Percentiles rank a stretch among this genome's conserved stretches.
phyloP scores from a whole-genome alignment of 257 asterid species.

The Penstemon davidsonii region DNA sequence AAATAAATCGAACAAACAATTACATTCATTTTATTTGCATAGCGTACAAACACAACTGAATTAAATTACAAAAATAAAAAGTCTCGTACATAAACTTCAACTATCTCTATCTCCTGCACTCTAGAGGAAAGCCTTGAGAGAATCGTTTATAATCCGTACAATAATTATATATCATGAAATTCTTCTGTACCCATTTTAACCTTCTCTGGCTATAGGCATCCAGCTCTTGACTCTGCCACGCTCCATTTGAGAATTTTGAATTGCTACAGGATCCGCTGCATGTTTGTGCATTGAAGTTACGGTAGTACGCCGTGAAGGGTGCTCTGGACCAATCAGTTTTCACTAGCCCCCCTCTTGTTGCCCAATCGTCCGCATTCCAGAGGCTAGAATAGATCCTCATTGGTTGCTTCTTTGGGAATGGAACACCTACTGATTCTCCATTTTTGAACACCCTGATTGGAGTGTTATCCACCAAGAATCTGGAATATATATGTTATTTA shows the following conservation, averaged over 20 bases:
- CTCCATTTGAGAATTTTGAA: constrained; percentile 41
- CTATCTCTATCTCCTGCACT: constrained; percentile 43
- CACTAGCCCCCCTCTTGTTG: constrained; percentile 79
- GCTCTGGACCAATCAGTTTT: constrained; percentile 84
- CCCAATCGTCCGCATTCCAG: constrained; percentile 94
- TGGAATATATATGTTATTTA: constrained; percentile 29
- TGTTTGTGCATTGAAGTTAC: constrained; percentile 61
- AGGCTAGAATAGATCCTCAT: constrained; percentile 88
- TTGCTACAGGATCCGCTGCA: constrained; percentile 33
- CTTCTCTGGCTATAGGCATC: constrained; percentile 71
- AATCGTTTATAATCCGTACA: constrained; percentile 66
- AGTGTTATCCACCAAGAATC: constrained; percentile 79
- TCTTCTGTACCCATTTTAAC: constrained; percentile 87
- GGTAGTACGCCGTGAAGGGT: constrained; percentile 77
- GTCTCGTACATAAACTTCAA: constrained; percentile 18
- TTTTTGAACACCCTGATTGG: constrained; percentile 78
- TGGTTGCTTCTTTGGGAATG: constrained; percentile 72
- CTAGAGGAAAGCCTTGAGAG: constrained; percentile 63
- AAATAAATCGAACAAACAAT: neutral
- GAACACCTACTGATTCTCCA: constrained; percentile 65
- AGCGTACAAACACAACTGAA: neutral
- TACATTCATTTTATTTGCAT: constrained; percentile 15
- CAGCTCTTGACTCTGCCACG: constrained; percentile 63
- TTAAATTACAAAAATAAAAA: neutral
- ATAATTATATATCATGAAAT: constrained; percentile 81